phyloP scores from a whole-genome alignment of 305 asterid genomes.

The Fraxinus sp. region DNA sequence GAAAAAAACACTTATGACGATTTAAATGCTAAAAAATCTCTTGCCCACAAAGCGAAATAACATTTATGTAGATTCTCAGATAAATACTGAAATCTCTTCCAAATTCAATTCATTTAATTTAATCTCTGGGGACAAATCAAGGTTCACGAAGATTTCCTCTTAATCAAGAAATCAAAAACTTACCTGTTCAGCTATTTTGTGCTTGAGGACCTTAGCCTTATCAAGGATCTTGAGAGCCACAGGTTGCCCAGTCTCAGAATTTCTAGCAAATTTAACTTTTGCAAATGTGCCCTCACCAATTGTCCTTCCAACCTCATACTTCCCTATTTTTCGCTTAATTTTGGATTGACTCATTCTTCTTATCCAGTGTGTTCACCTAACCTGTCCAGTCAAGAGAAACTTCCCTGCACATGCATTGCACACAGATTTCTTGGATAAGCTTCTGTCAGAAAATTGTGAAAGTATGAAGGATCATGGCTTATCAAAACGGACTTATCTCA shows the following conservation, averaged over 20 bases:
- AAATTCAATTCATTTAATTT: background rate
- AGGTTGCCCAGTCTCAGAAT: constrained; percentile 67
- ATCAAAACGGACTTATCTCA: background rate
- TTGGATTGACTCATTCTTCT: constrained; percentile 60
- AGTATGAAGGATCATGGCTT: background rate
- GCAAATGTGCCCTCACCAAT: constrained; percentile 97
- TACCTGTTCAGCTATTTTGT: constrained; percentile 92
- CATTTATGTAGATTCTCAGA: background rate
- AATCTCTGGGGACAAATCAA: background rate
- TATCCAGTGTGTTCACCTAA: background rate
- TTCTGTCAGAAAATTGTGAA: background rate
- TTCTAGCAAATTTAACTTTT: constrained; percentile 85
- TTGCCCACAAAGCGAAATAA: background rate
- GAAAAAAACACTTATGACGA: background rate
- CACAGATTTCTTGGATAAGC: background rate
- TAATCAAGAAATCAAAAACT: constrained; percentile 7
- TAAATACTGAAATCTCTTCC: background rate
- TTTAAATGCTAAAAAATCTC: background rate
- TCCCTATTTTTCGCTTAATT: constrained; percentile 73
- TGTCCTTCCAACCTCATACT: constrained; percentile 88
- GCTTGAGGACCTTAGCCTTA: constrained; percentile 86
- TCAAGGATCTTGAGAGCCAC: constrained; percentile 90
- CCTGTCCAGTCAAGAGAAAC: background rate
- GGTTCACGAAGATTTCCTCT: background rate
- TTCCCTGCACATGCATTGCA: constrained; percentile 17